These are phyloP conservation scores for Fusarium citri DNA, from an alignment of 2,329 filamentous ascomycete species.

Conservation along the genomic window DNA sequence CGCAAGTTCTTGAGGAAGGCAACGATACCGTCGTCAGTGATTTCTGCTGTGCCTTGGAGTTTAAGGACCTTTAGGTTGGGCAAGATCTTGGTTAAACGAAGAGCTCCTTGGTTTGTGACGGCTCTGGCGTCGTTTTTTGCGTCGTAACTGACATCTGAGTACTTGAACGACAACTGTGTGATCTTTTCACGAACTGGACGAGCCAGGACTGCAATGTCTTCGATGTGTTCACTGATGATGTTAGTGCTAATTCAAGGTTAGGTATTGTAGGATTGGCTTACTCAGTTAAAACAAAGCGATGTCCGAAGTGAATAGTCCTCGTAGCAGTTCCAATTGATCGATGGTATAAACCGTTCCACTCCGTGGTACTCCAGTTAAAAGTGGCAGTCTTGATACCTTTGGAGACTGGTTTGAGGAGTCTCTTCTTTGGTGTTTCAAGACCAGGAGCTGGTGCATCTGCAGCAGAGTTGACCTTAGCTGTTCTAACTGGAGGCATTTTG, in stretches of 20 bases:
- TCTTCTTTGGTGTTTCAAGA: not conserved
- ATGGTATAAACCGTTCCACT: conserved; percentile 22
- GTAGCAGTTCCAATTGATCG: conserved; percentile 18
- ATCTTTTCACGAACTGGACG: conserved; percentile 12
- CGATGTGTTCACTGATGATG: conserved; percentile 16
- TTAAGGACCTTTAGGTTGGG: conserved; percentile 16
- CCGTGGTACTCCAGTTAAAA: not conserved
- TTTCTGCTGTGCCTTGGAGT: conserved; percentile 2
- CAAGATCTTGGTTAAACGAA: conserved; percentile 15
- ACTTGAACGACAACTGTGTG: conserved; percentile 10
- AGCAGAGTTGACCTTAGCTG: conserved; percentile 14
- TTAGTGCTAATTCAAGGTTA: not conserved
- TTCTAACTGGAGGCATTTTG: conserved; percentile 21
- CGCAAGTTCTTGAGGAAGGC: not conserved
- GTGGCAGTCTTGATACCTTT: conserved; percentile 4
- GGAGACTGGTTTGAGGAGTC: conserved; percentile 4
- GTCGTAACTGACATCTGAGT: conserved; percentile 16
- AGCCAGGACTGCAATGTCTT: conserved; percentile 21
- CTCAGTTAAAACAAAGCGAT: conserved; percentile 24
- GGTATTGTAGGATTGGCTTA: not conserved
- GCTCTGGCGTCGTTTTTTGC: conserved; percentile 2
- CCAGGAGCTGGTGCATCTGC: conserved; percentile 1
- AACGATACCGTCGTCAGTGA: not conserved
- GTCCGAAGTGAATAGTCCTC: conserved; percentile 7
- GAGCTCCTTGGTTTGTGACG: conserved; percentile 11